Conservation (phyloP, 371 early-diverging fungal genomes). For the Dichotomocladium elegans region DNA sequence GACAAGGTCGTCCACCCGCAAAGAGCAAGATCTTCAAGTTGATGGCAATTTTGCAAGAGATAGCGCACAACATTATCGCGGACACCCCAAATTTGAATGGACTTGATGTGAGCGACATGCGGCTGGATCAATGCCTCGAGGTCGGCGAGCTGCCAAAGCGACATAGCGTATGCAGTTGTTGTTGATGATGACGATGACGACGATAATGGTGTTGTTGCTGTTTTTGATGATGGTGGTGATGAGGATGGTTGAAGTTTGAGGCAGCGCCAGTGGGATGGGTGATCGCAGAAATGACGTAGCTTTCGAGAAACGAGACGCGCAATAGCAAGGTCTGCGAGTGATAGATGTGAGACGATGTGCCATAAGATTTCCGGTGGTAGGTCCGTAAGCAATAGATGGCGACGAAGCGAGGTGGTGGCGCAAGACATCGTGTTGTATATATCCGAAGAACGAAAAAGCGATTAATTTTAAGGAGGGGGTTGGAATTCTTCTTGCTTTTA, state of each 20-base stretch:
- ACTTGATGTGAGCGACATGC: constrained; percentile 17
- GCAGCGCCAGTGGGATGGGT: constrained; percentile 23
- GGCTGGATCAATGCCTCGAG: constrained; percentile 22
- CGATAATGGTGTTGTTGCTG: background rate
- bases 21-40: constrained; percentile 19
- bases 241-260: constrained; percentile 4
- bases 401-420: background rate
- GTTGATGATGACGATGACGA: background rate
- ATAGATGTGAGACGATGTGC: constrained; percentile 5
- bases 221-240: background rate
- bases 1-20: constrained; percentile 36
- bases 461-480: background rate
- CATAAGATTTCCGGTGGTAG: constrained; percentile 18
- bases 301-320: constrained; percentile 13
- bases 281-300: constrained; percentile 18
- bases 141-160: constrained; percentile 20
- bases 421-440: no score
- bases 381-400: constrained; percentile 1
- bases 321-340: constrained; percentile 12
- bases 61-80: constrained; percentile 35
- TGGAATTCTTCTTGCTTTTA: constrained; percentile 4
- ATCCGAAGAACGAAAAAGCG: constrained; percentile 2
- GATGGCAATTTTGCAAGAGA: constrained; percentile 17
- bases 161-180: background rate
- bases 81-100: constrained; percentile 29